Percentiles rank a stretch among this genome's conserved stretches.
Conservation (phyloP, 2,329 filamentous ascomycete species). For the Venturia carpophila region DNA sequence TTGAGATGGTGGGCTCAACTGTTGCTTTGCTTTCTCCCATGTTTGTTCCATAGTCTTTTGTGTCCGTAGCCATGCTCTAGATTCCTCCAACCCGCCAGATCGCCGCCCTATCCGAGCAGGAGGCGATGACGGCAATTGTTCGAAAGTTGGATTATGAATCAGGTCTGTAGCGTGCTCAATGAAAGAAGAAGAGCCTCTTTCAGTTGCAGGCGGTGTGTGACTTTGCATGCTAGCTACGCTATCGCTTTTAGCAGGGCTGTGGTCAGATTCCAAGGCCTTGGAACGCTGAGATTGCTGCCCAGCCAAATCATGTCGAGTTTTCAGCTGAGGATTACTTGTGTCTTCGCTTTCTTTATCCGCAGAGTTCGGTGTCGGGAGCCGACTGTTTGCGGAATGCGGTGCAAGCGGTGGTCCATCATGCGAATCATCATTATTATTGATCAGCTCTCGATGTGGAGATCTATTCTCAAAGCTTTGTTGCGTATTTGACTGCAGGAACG, state of each 20-base stretch:
- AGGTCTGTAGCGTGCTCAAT: not conserved
- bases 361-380: slow-evolving; percentile 17
- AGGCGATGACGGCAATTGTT: not conserved
- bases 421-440: not conserved
- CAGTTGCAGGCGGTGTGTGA: slow-evolving; percentile 11
- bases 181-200: not conserved
- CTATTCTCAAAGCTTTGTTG: not conserved
- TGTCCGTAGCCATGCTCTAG: not conserved
- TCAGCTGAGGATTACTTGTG: not conserved
- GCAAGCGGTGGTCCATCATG: not conserved
- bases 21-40: slow-evolving; percentile 13
- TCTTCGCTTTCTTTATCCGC: not conserved
- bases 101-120: not conserved
- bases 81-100: not conserved
- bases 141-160: not conserved
- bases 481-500: not conserved
- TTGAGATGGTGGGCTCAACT: slow-evolving; percentile 4
- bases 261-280: not conserved
- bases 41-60: slow-evolving; percentile 1
- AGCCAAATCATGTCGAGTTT: not conserved
- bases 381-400: slow-evolving; percentile 11
- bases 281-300: not conserved
- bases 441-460: not conserved
- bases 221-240: slow-evolving; percentile 12
- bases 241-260: slow-evolving; percentile 9